These are phyloP conservation scores for Udeniomyces megalosporus DNA, from an alignment of 768 basidiomycete species.

Conservation along the genomic window DNA sequence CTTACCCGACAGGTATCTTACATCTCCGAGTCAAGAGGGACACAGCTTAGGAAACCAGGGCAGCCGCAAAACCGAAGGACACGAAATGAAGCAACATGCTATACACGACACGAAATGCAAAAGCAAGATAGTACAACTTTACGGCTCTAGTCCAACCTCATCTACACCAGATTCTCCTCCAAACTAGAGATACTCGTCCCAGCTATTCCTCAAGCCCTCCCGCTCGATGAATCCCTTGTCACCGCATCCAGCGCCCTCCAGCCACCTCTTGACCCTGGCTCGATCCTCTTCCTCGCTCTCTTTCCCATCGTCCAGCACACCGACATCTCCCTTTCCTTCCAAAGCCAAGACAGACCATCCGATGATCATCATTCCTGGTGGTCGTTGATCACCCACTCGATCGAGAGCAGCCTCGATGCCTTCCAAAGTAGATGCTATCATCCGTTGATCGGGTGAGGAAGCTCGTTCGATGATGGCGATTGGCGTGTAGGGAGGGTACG, in stretches of 20 bases:
- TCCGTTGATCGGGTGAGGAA: slow-evolving; percentile 82
- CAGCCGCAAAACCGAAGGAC: no score
- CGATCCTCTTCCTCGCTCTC: slow-evolving; percentile 31
- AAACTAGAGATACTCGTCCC: slow-evolving; percentile 14
- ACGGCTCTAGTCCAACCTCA: no score
- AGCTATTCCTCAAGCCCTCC: slow-evolving; percentile 19
- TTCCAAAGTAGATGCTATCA: slow-evolving; percentile 57
- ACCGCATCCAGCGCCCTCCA: slow-evolving; percentile 12
- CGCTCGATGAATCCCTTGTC: slow-evolving; percentile 10
- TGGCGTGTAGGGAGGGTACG: slow-evolving; percentile 60
- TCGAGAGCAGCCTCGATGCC: slow-evolving; percentile 56
- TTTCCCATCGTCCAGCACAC: slow-evolving; percentile 43
- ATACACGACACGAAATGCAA: no score
- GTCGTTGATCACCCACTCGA: slow-evolving; percentile 64
- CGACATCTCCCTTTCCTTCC: slow-evolving; percentile 52
- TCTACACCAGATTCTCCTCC: no score
- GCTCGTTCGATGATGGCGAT: slow-evolving; percentile 90
- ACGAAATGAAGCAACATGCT: no score
- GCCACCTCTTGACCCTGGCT: slow-evolving; percentile 18
- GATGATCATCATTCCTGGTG: slow-evolving; percentile 90
- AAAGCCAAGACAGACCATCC: slow-evolving; percentile 79
- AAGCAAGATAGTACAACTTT: no score
- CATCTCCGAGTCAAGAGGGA: no score
- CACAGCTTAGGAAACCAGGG: no score
- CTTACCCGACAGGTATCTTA: no score